These are phyloP conservation scores for Uncinocarpus reesii DNA, from an alignment of 2,329 filamentous ascomycete genomes.

Conservation along the genomic window DNA sequence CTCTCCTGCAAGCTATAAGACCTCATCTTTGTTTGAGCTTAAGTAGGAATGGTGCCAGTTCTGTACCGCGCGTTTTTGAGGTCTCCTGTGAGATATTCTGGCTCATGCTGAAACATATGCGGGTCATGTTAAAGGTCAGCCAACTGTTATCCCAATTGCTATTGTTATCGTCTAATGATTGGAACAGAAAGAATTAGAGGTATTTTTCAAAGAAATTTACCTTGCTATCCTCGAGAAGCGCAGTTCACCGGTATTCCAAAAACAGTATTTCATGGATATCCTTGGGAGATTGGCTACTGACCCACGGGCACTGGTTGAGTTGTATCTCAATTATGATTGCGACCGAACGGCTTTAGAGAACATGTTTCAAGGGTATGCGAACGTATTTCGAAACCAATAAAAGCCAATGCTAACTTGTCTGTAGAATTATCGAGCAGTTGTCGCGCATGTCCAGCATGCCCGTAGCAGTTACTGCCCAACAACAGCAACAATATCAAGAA, in stretches of 20 bases:
- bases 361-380: slow-evolving; percentile 64
- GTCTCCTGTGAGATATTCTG: slow-evolving; percentile 96
- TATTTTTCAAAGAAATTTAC: slow-evolving; percentile 96
- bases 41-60: slow-evolving; percentile 89
- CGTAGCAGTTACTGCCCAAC: slow-evolving; percentile 60
- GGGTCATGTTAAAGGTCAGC: slow-evolving; percentile 78
- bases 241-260: slow-evolving; percentile 78
- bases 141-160: background rate
- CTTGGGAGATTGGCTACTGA: slow-evolving; percentile 76
- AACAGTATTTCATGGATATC: slow-evolving; percentile 80
- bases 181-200: slow-evolving; percentile 80
- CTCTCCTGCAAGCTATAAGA: slow-evolving; percentile 88
- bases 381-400: no score
- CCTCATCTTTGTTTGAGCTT: slow-evolving; percentile 93
- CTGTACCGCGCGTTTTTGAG: slow-evolving; percentile 83
- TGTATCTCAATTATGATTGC: slow-evolving; percentile 97
- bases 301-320: slow-evolving; percentile 79
- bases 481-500: slow-evolving; percentile 83
- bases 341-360: slow-evolving; percentile 87
- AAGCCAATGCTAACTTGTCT: background rate
- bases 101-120: slow-evolving; percentile 89
- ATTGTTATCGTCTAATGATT: slow-evolving; percentile 16
- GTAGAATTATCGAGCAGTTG: slow-evolving; percentile 74
- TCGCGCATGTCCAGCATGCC: slow-evolving; percentile 75
- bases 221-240: slow-evolving; percentile 80